A percentile compares a stretch with the other conserved stretches of the same genome.
Conservation (phyloP, 768 basidiomycete species). For the Kwoniella sp. region DNA sequence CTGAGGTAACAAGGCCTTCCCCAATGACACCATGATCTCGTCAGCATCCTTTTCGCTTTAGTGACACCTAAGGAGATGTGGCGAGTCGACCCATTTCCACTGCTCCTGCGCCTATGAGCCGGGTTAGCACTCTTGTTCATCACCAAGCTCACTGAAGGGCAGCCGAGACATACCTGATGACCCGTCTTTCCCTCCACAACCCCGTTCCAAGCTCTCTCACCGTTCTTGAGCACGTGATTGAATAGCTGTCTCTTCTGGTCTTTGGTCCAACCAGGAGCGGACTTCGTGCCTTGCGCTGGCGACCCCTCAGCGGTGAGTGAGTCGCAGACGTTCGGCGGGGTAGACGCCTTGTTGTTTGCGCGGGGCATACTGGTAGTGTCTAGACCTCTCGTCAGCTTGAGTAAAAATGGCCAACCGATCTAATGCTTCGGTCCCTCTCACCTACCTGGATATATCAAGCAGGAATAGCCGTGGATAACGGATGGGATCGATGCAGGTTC, state of each 20-base stretch:
- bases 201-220: conserved; percentile 18
- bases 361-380: background rate
- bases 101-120: conserved; percentile 14
- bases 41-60: no score
- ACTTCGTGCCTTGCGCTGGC: no score
- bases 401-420: no score
- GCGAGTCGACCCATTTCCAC: conserved; percentile 20
- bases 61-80: background rate
- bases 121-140: no score
- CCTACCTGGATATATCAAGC: no score
- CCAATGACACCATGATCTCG: no score
- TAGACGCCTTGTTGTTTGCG: background rate
- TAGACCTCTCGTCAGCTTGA: background rate
- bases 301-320: background rate
- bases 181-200: conserved; percentile 24
- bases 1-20: no score
- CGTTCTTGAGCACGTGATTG: conserved; percentile 18
- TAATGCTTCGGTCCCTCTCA: no score
- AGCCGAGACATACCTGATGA: conserved; percentile 10
- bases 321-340: background rate
- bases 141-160: no score
- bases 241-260: conserved; percentile 17
- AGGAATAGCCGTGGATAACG: no score
- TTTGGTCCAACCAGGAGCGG: conserved; percentile 9
- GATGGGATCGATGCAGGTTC: no score